Evolutionary conservation across 805 yeast genomes (phyloP).

Genomic region (Wickerhamiella azymoides): DNA sequence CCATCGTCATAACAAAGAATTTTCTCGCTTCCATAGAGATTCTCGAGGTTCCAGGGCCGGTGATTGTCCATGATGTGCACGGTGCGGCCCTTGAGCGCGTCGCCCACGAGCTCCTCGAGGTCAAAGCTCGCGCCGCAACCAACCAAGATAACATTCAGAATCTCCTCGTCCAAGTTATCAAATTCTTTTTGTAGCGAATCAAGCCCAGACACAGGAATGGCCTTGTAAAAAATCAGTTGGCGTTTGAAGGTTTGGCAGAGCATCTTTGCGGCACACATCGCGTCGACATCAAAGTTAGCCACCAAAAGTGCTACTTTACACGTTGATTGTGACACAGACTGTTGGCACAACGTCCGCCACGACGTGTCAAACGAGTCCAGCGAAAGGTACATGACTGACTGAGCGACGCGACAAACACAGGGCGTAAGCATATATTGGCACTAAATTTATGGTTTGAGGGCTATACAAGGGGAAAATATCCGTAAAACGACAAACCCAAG

Average conservation of each 20-base stretch:
- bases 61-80: constrained; percentile 83
- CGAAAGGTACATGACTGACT: constrained; percentile 54
- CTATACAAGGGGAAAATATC: background rate
- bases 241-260: constrained; percentile 57
- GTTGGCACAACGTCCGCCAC: constrained; percentile 50
- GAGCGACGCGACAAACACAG: background rate
- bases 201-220: constrained; percentile 88
- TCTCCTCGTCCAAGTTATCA: constrained; percentile 51
- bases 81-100: constrained; percentile 28
- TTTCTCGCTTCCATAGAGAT: constrained; percentile 67
- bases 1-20: constrained; percentile 83
- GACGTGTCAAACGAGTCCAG: constrained; percentile 55
- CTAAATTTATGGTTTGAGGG: no score
- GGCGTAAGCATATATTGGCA: background rate
- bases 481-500: no score
- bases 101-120: constrained; percentile 41
- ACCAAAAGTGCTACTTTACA: constrained; percentile 80
- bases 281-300: constrained; percentile 81
- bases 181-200: constrained; percentile 55
- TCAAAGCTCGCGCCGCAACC: constrained; percentile 95
- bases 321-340: constrained; percentile 83
- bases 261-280: constrained; percentile 77
- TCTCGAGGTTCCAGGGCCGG: constrained; percentile 93
- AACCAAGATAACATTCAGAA: constrained; percentile 58
- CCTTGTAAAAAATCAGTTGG: constrained; percentile 73